Base-by-base conservation (phyloP, 1,284 basidiomycete species). In the Tilletia setariae region DNA sequence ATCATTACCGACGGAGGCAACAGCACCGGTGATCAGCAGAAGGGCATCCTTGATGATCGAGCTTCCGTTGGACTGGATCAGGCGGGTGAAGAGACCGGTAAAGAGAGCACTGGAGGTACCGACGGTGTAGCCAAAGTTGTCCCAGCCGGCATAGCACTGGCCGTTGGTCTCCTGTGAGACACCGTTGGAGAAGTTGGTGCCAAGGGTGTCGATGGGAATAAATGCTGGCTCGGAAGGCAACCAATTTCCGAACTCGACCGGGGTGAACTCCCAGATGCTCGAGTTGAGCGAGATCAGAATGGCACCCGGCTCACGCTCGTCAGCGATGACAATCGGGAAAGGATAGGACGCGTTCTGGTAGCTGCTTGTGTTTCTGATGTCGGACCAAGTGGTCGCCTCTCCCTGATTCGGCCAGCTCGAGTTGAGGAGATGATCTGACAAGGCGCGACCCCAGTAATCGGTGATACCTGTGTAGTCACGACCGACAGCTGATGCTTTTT, bases 201-300 rank as follows among this genome's bases (percentile, higher is more conserved):
- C 80, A 15, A 83, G 47, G 40, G 76, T 76, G 64, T 81, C 76
- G 66, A 77, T 78, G 9, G 80, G 79, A 7, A 77, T 67, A 56
- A 82, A 81, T 9, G 75, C 76, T 11, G 75, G 68, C 2, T 82
- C 68, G 28, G 65, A 70, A 16, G 78, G 83, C 28, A 84, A 83
- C 84, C 85, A 86, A 0, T 83, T 79, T 11, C 86, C 86, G 66
- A 85, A 86, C 72, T 86, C 85, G 67, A 78, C 83, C 0, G 84
- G 84, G 1, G 81, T 85, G 66, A 85, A 84, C 71, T 86, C 85
- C 78, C 83, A 86, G 64, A 79, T 77, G 16, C 76, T 73, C 28
- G 56, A 61, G 71, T 86, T 86, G 49, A 75, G 74, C 8, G 83
- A 78, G 56, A 85, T 79, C 69, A 85, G 76, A 13, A 83, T 64